A percentile compares a stretch with the other conserved stretches of the same genome.
phyloP scores from a whole-genome alignment of 1,284 basidiomycete species.

The Omphalotus olearius region DNA sequence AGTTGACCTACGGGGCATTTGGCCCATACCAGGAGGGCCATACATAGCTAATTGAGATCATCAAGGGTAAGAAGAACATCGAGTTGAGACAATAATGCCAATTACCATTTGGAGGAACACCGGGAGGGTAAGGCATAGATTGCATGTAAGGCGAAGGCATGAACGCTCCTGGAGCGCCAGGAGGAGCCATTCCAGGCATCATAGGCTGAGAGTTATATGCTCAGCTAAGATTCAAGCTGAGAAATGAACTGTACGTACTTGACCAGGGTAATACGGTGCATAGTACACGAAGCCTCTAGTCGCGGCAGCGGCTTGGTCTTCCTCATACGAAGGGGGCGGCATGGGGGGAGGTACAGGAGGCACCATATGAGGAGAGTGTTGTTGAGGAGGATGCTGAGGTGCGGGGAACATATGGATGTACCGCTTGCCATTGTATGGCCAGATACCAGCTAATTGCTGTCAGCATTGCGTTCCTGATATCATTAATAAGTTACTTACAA shows the following conservation, averaged over 20 bases:
- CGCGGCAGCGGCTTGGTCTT: constrained; percentile 58
- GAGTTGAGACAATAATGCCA: not conserved
- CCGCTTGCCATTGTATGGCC: constrained; percentile 89
- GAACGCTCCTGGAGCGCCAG: constrained; percentile 67
- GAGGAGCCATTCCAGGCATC: constrained; percentile 78
- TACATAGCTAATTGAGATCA: constrained; percentile 64
- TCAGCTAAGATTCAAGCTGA: not conserved
- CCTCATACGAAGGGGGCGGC: constrained; percentile 70
- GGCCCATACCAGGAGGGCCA: constrained; percentile 67
- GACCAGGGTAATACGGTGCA: constrained; percentile 66
- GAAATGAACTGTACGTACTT: constrained; percentile 54
- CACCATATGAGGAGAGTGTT: constrained; percentile 58
- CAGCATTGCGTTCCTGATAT: not conserved
- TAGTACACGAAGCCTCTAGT: constrained; percentile 67
- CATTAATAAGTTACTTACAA: constrained; percentile 43
- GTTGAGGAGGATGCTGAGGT: constrained; percentile 50
- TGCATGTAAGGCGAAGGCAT: constrained; percentile 78
- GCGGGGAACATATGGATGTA: constrained; percentile 76
- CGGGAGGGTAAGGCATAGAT: constrained; percentile 73
- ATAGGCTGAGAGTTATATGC: constrained; percentile 44
- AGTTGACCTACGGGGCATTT: constrained; percentile 70
- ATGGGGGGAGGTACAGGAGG: constrained; percentile 64
- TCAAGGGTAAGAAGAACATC: constrained; percentile 6
- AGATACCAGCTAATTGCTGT: constrained; percentile 53
- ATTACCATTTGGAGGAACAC: constrained; percentile 71